These are phyloP conservation scores for Trichosporon inkin DNA, from an alignment of 1,284 basidiomycete species.

Conservation along the genomic window DNA sequence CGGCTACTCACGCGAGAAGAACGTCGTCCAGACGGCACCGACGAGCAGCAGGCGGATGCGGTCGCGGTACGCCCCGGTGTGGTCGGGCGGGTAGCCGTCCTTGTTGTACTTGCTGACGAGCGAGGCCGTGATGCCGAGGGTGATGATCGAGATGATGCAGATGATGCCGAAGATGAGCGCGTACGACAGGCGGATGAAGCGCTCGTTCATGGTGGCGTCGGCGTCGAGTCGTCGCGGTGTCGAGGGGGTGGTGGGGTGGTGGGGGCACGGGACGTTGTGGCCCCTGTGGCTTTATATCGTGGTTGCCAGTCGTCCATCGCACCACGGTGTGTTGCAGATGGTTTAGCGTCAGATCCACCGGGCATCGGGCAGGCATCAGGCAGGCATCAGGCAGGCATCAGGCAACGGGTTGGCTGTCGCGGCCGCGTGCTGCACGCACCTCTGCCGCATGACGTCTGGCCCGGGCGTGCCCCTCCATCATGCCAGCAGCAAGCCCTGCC, in stretches of 20 bases:
- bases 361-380: no score
- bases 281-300: no score
- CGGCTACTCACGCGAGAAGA: slow-evolving; percentile 38
- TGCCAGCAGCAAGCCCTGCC: no score
- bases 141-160: slow-evolving; percentile 40
- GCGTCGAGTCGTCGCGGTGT: not conserved
- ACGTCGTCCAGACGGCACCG: slow-evolving; percentile 44
- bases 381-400: no score
- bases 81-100: slow-evolving; percentile 43
- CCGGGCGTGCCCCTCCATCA: no score
- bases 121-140: slow-evolving; percentile 39
- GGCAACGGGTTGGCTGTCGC: no score
- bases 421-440: no score
- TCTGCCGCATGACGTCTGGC: no score
- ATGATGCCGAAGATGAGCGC: slow-evolving; percentile 39
- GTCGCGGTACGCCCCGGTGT: slow-evolving; percentile 42
- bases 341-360: no score
- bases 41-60: slow-evolving; percentile 49
- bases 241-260: not conserved
- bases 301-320: no score
- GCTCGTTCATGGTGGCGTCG: slow-evolving; percentile 37
- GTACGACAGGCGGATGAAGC: slow-evolving; percentile 39
- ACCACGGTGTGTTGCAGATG: no score
- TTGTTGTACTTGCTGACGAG: slow-evolving; percentile 41
- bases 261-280: not conserved